phyloP scores from a whole-genome alignment of 1,139 yeast genomes.

The Lodderomyces parapsilosis region DNA sequence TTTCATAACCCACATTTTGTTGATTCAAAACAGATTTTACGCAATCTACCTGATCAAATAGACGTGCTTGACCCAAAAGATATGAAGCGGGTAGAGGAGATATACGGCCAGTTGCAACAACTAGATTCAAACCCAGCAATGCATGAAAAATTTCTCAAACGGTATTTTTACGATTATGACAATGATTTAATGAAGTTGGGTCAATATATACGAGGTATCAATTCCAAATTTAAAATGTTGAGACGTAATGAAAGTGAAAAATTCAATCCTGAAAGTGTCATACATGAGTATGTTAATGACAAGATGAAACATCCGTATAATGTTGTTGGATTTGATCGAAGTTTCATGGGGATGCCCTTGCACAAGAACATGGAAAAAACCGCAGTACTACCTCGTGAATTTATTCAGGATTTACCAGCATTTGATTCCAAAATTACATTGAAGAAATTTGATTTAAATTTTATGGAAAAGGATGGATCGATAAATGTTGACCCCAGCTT shows the following conservation, averaged over 20 bases:
- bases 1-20: slow-evolving; percentile 37
- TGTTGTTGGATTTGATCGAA: slow-evolving; percentile 45
- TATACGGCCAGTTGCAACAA: slow-evolving; percentile 31
- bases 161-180: slow-evolving; percentile 30
- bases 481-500: slow-evolving; percentile 22
- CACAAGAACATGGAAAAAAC: slow-evolving; percentile 14
- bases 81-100: slow-evolving; percentile 29
- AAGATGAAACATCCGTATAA: slow-evolving; percentile 28
- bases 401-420: slow-evolving; percentile 40
- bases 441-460: slow-evolving; percentile 40
- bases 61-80: slow-evolving; percentile 30
- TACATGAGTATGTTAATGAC: slow-evolving; percentile 6
- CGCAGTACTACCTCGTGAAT: slow-evolving; percentile 36
- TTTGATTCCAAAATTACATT: slow-evolving; percentile 27
- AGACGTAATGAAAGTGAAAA: slow-evolving; percentile 34
- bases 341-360: slow-evolving; percentile 42
- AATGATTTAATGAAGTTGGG: slow-evolving; percentile 33
- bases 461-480: slow-evolving; percentile 26
- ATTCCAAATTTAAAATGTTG: slow-evolving; percentile 34
- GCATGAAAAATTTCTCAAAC: slow-evolving; percentile 38
- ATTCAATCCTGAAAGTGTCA: slow-evolving; percentile 13
- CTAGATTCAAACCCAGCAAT: slow-evolving; percentile 41
- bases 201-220: slow-evolving; percentile 39
- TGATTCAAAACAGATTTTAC: slow-evolving; percentile 34
- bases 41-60: slow-evolving; percentile 38